Conservation (phyloP, 257 asterid species). For the Solanum arcanum region DNA sequence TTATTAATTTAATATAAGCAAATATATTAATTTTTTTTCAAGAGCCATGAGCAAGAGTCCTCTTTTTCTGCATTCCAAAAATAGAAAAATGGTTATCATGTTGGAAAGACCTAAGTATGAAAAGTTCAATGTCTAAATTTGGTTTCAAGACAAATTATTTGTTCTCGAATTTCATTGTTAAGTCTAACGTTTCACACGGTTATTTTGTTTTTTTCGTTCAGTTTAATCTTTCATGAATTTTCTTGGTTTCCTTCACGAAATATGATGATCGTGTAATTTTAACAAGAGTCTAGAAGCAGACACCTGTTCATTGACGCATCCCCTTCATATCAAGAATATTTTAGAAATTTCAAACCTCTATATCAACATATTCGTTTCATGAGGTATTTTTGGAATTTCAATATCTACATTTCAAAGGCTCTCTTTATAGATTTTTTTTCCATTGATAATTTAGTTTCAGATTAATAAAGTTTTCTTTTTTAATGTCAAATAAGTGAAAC, state of each 20-base stretch:
- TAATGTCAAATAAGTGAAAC: not conserved
- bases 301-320: too few species aligned
- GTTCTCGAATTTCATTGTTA: not conserved
- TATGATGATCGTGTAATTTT: not conserved
- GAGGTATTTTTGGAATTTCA: not conserved
- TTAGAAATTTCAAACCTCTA: too few species aligned
- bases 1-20: too few species aligned
- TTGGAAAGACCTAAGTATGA: not conserved
- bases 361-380: too few species aligned
- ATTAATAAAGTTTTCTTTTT: not conserved
- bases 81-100: conserved; percentile 7
- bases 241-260: too few species aligned
- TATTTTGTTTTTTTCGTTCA: fast-evolving
- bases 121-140: not conserved
- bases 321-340: too few species aligned
- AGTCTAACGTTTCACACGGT: not conserved
- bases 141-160: not conserved
- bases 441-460: too few species aligned
- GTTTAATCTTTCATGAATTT: not conserved
- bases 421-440: not conserved
- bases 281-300: not conserved
- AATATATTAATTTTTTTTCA: too few species aligned
- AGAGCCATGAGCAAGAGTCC: not conserved
- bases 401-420: not conserved
- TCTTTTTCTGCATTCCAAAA: conserved; percentile 1